phyloP scores from a whole-genome alignment of 1,139 yeast species.

The Pneumocystis wakefieldiae region DNA sequence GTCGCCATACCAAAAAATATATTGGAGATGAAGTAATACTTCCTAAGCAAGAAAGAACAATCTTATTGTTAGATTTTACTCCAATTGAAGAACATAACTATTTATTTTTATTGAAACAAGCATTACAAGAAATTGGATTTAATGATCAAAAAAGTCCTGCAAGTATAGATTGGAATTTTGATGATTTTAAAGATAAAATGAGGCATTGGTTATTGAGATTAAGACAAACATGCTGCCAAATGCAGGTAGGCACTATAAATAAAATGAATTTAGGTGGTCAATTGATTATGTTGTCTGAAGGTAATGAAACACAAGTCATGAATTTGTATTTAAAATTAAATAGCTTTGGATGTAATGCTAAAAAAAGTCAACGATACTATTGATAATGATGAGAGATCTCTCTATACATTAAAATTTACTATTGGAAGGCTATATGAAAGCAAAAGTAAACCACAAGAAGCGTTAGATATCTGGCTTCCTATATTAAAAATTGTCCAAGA shows the following conservation, averaged over 20 bases:
- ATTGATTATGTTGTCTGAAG: neutral
- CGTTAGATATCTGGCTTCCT: slow-evolving; percentile 32
- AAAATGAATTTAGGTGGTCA: slow-evolving; percentile 12
- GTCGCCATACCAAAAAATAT: slow-evolving; percentile 74
- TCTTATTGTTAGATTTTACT: slow-evolving; percentile 59
- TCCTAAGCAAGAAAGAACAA: slow-evolving; percentile 60
- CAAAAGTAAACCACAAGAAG: slow-evolving; percentile 34
- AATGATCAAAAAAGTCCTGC: slow-evolving; percentile 43
- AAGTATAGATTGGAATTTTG: slow-evolving; percentile 12
- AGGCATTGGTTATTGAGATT: slow-evolving; percentile 47
- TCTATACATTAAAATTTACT: slow-evolving; percentile 32
- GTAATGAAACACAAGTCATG: slow-evolving; percentile 4
- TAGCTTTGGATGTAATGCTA: slow-evolving; percentile 50
- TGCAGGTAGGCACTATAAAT: slow-evolving; percentile 44
- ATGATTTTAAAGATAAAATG: slow-evolving; percentile 16
- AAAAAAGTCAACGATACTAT: slow-evolving; percentile 38
- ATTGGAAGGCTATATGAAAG: slow-evolving; percentile 54
- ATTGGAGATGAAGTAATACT: slow-evolving; percentile 60
- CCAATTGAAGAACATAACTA: slow-evolving; percentile 76
- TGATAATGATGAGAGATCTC: slow-evolving; percentile 34
- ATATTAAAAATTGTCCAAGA: slow-evolving; percentile 25
- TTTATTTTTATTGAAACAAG: slow-evolving; percentile 43
- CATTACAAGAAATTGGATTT: slow-evolving; percentile 47
- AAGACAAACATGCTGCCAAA: slow-evolving; percentile 73
- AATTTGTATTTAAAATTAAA: slow-evolving; percentile 38